These are phyloP conservation scores for Diaporthe helianthi DNA, from an alignment of 2,329 filamentous ascomycete species.

Conservation along the genomic window DNA sequence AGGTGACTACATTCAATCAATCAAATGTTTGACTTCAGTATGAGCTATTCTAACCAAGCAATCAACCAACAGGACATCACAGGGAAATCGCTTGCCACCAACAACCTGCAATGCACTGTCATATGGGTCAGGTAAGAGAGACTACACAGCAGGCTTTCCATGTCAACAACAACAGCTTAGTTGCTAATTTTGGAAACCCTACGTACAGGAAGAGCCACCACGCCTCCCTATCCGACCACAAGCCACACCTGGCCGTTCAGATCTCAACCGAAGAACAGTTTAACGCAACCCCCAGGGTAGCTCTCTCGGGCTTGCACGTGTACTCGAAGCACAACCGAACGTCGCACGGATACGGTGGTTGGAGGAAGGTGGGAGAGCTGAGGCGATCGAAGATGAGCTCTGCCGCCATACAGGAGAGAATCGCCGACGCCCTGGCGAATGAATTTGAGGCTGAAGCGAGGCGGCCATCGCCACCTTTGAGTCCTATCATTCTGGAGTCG, in stretches of 20 bases:
- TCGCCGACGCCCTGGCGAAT: neutral
- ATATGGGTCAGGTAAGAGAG: neutral
- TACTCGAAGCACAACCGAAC: neutral
- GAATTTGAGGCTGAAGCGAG: neutral
- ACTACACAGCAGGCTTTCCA: neutral
- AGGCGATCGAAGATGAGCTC: neutral
- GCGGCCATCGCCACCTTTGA: neutral
- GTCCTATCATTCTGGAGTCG: neutral
- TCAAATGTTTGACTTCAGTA: neutral
- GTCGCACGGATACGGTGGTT: neutral
- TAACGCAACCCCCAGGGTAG: neutral
- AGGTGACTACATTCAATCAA: neutral
- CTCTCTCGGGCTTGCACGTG: neutral
- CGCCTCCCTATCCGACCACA: neutral
- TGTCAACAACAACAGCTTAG: no score
- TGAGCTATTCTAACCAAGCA: neutral
- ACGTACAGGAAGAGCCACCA: neutral
- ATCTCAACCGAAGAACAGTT: neutral
- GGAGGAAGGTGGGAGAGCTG: neutral
- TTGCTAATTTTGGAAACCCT: neutral
- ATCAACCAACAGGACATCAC: neutral
- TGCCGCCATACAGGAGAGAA: neutral
- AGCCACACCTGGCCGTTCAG: neutral
- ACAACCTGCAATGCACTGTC: neutral
- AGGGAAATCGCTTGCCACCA: neutral